Evolutionary conservation across 2,329 filamentous ascomycete genomes (phyloP).

Genomic region (Cryphonectria japonica): DNA sequence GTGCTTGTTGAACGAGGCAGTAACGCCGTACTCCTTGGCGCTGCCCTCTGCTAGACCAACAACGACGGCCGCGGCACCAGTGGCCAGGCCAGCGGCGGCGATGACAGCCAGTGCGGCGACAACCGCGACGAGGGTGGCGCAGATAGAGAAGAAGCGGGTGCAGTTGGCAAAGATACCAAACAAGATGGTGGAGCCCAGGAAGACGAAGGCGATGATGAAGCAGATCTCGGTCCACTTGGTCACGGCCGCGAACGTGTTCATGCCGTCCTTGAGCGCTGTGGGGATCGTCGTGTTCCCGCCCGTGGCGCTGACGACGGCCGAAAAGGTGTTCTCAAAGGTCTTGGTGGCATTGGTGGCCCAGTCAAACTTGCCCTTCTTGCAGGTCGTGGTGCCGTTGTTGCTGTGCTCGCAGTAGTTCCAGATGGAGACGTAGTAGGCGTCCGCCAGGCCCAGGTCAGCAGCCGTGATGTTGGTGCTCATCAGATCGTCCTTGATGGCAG

Average conservation of each 20-base stretch:
- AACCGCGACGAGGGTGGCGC: slow-evolving; percentile 63
- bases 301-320: slow-evolving; percentile 53
- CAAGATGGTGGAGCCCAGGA: slow-evolving; percentile 72
- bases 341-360: slow-evolving; percentile 78
- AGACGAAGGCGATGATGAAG: slow-evolving; percentile 73
- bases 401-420: slow-evolving; percentile 83
- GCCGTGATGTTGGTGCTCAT: slow-evolving; percentile 57
- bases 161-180: slow-evolving; percentile 83
- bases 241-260: slow-evolving; percentile 75
- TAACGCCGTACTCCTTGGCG: slow-evolving; percentile 73
- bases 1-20: slow-evolving; percentile 65
- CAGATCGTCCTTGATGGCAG: background rate
- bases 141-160: slow-evolving; percentile 78
- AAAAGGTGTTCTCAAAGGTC: slow-evolving; percentile 59
- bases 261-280: slow-evolving; percentile 64
- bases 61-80: slow-evolving; percentile 72
- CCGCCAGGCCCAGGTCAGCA: slow-evolving; percentile 63
- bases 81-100: slow-evolving; percentile 72
- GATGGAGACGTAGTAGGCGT: slow-evolving; percentile 80
- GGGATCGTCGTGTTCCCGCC: slow-evolving; percentile 68
- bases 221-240: slow-evolving; percentile 82
- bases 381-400: slow-evolving; percentile 61
- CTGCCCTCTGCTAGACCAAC: slow-evolving; percentile 68
- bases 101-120: slow-evolving; percentile 62
- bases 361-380: slow-evolving; percentile 71